Percentiles rank a stretch among this genome's conserved stretches.
Evolutionary conservation across 2,329 filamentous ascomycete genomes (phyloP).

Genomic region (Lecanicillium sp.): DNA sequence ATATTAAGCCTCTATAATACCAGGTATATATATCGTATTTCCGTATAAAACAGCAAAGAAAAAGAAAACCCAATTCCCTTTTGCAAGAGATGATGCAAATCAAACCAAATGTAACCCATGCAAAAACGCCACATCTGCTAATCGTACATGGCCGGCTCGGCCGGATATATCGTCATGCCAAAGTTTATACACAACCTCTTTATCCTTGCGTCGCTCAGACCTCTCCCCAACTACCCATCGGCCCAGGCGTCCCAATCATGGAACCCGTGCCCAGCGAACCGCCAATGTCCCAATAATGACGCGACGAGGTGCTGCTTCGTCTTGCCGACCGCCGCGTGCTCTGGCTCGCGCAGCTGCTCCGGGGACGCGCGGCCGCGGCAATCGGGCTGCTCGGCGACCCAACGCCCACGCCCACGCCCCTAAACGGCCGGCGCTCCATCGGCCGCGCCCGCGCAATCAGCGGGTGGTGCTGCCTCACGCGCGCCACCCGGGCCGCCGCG

Average conservation of each 20-base stretch:
- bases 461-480: constrained; percentile 85
- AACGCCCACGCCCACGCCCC: too few species aligned
- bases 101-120: background rate
- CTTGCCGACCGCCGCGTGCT: constrained; percentile 69
- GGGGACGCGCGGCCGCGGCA: constrained; percentile 40
- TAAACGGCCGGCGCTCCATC: constrained; percentile 51
- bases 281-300: constrained; percentile 91
- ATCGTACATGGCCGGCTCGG: constrained; percentile 5
- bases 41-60: too few species aligned
- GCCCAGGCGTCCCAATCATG: constrained; percentile 58
- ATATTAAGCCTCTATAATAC: too few species aligned
- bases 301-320: constrained; percentile 63
- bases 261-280: constrained; percentile 73
- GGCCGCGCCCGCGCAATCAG: constrained; percentile 58
- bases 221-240: constrained; percentile 75
- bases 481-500: constrained; percentile 67
- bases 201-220: constrained; percentile 35
- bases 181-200: background rate
- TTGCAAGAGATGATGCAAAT: too few species aligned
- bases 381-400: constrained; percentile 44
- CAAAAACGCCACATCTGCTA: too few species aligned
- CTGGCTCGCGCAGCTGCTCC: constrained; percentile 77
- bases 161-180: background rate
- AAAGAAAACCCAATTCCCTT: too few species aligned
- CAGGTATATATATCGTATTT: too few species aligned